Percentiles rank a stretch among this genome's conserved stretches.
Conservation (phyloP, 192 early-diverging fungal genomes). For the Pecoramyces ruminantium region DNA sequence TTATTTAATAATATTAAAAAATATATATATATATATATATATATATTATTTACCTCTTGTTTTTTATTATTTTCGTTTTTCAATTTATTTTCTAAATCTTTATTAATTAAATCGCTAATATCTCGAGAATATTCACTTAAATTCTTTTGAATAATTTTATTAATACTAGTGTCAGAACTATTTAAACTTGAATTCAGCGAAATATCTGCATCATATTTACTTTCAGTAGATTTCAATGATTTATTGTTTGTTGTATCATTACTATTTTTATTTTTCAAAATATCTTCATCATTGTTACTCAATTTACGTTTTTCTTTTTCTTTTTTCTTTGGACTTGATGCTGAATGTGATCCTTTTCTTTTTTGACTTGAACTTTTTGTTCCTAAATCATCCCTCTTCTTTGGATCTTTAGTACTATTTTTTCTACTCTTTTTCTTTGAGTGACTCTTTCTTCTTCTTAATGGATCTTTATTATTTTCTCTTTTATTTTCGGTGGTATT, state of each 20-base stretch:
- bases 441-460: background rate
- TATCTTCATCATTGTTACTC: background rate
- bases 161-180: background rate
- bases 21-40: too few species aligned
- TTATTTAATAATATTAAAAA: too few species aligned
- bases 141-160: background rate
- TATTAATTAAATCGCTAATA: background rate
- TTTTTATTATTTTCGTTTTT: background rate
- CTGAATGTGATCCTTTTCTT: too few species aligned
- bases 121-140: background rate
- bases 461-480: background rate
- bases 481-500: background rate
- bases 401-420: background rate
- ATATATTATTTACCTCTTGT: background rate
- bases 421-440: background rate
- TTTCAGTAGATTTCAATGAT: too few species aligned
- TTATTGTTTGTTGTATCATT: too few species aligned
- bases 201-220: background rate
- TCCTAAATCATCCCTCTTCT: background rate
- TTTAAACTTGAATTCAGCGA: background rate
- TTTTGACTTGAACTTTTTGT: background rate
- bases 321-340: too few species aligned
- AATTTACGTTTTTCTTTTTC: background rate
- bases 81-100: background rate
- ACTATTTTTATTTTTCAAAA: too few species aligned